A percentile compares a stretch with the other conserved stretches of the same genome.
Conservation (phyloP, 2,329 filamentous ascomycete genomes). For the Fonsecaea pedrosoi region DNA sequence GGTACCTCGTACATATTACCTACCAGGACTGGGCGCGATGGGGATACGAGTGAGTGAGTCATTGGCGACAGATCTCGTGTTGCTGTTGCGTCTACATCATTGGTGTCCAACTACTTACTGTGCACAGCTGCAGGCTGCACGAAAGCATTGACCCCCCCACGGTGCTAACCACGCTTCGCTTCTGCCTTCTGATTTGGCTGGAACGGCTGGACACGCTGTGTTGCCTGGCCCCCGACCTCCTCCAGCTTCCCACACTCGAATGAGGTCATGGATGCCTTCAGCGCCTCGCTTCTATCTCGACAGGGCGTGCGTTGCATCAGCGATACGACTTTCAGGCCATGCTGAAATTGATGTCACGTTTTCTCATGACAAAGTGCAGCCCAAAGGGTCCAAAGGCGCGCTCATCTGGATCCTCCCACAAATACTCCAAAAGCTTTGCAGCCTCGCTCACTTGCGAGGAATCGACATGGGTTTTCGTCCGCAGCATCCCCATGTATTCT, state of each 20-base stretch:
- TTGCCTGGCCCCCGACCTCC: too few relatives aligned
- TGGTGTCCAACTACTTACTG: too few relatives aligned
- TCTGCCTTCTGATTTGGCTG: neutral
- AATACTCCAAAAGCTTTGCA: constrained; percentile 19
- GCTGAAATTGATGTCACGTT: constrained; percentile 31
- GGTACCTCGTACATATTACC: too few relatives aligned
- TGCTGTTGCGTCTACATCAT: too few relatives aligned
- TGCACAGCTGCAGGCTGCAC: too few relatives aligned
- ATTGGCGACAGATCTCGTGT: too few relatives aligned
- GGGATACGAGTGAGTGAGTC: too few relatives aligned
- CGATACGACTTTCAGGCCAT: constrained; percentile 25
- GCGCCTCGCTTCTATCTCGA: neutral
- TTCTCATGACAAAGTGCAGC: constrained; percentile 33
- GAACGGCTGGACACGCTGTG: too few relatives aligned
- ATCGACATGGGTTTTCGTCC: neutral
- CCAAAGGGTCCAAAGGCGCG: constrained; percentile 34
- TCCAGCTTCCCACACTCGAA: neutral
- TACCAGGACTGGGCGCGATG: too few relatives aligned
- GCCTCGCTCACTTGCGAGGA: constrained; percentile 24
- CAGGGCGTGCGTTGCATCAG: neutral
- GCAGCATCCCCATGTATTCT: neutral
- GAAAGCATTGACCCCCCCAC: neutral
- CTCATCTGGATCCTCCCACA: constrained; percentile 33
- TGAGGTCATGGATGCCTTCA: neutral
- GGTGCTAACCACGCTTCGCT: neutral